Percentiles rank a stretch among this genome's conserved stretches.
These are phyloP conservation scores for Cercophora newfieldiana DNA, from an alignment of 495 filamentous ascomycete species.

Conservation along the genomic window DNA sequence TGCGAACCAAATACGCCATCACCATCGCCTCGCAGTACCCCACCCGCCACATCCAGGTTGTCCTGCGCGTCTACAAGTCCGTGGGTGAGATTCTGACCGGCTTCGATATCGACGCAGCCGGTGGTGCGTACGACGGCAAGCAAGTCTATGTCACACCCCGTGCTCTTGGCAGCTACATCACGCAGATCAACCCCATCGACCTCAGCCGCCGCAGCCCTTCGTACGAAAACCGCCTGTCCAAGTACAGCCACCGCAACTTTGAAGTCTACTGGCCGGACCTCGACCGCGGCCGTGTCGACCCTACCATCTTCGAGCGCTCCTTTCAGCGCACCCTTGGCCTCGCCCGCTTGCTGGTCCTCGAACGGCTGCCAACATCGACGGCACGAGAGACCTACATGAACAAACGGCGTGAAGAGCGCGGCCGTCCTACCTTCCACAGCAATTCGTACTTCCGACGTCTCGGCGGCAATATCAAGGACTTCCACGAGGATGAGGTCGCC, in stretches of 20 bases:
- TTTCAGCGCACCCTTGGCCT: constrained; percentile 72
- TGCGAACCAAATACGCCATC: constrained; percentile 80
- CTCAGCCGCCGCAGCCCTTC: constrained; percentile 78
- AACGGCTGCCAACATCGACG: constrained; percentile 64
- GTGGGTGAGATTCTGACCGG: constrained; percentile 79
- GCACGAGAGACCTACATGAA: constrained; percentile 67
- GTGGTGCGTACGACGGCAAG: constrained; percentile 74
- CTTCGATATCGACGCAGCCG: constrained; percentile 82
- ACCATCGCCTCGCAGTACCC: constrained; percentile 83
- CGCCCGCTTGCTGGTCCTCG: constrained; percentile 72
- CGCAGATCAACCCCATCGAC: constrained; percentile 78
- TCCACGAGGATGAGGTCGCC: constrained; percentile 71
- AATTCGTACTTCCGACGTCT: constrained; percentile 31
- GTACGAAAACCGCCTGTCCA: constrained; percentile 84
- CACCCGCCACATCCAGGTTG: constrained; percentile 78
- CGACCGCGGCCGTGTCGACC: constrained; percentile 71
- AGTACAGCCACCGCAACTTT: constrained; percentile 80
- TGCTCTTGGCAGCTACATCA: constrained; percentile 68
- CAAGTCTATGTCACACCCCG: constrained; percentile 74
- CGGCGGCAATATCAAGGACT: constrained; percentile 67
- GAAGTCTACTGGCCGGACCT: constrained; percentile 76
- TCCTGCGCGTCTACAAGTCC: constrained; percentile 79
- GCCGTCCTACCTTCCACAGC: constrained; percentile 51
- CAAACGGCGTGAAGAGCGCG: constrained; percentile 67
- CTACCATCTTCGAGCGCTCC: constrained; percentile 79